Evolutionary conservation across 805 yeast genomes (phyloP).

Genomic region (Wickerhamiella lipophila): DNA sequence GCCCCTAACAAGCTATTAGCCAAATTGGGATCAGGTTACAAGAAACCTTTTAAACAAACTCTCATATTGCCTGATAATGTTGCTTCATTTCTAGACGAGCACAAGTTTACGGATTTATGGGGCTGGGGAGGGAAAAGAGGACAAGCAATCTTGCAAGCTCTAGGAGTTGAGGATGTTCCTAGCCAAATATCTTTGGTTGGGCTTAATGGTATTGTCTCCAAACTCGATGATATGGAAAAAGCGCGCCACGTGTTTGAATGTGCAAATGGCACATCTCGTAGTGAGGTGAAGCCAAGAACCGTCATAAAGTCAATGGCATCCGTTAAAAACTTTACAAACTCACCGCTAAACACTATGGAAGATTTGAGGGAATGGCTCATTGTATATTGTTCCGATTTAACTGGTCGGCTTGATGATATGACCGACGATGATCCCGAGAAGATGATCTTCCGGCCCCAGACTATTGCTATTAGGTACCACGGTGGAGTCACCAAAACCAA

Average conservation of each 20-base stretch:
- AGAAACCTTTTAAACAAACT: slow-evolving; percentile 81
- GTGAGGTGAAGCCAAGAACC: slow-evolving; percentile 45
- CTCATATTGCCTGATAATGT: slow-evolving; percentile 43
- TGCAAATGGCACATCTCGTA: slow-evolving; percentile 48
- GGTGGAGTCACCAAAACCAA: slow-evolving; percentile 1
- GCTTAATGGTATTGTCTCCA: not conserved
- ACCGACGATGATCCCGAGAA: slow-evolving; percentile 47
- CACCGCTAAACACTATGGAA: slow-evolving; percentile 36
- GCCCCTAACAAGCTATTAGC: slow-evolving; percentile 66
- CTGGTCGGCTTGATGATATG: slow-evolving; percentile 51
- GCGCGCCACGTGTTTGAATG: slow-evolving; percentile 47
- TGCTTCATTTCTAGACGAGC: slow-evolving; percentile 42
- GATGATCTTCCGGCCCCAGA: slow-evolving; percentile 40
- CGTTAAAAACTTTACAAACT: slow-evolving; percentile 60
- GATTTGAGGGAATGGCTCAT: slow-evolving; percentile 69
- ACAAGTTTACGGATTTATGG: slow-evolving; percentile 64
- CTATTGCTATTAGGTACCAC: slow-evolving; percentile 33
- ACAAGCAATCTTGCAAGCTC: slow-evolving; percentile 36
- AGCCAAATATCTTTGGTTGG: slow-evolving; percentile 27
- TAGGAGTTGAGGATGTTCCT: slow-evolving; percentile 42
- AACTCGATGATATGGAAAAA: slow-evolving; percentile 35
- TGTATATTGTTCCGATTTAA: slow-evolving; percentile 70
- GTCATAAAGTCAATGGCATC: slow-evolving; percentile 80
- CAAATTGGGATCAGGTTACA: slow-evolving; percentile 73
- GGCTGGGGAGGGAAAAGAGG: slow-evolving; percentile 90